Conservation (phyloP, 208 protist species). For the Balamuthia mandrillaris region DNA sequence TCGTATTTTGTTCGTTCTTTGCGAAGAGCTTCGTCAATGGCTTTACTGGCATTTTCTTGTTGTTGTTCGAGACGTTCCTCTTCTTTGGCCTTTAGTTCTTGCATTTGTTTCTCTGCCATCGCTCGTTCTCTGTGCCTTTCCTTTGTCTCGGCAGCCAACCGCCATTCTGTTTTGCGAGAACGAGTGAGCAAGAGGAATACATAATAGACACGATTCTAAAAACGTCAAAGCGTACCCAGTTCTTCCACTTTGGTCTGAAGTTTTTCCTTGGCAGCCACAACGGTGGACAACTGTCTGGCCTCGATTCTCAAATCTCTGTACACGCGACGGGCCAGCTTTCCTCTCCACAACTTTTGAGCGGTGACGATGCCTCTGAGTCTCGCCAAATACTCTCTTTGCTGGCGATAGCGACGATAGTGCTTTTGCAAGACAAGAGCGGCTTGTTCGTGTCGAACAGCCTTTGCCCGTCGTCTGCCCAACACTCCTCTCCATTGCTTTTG, state of each 20-base stretch:
- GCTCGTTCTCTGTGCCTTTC: neutral
- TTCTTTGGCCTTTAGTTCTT: neutral
- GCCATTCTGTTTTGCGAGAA: no score
- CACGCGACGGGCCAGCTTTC: neutral
- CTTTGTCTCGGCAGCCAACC: neutral
- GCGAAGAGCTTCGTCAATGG: no score
- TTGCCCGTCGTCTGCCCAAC: no score
- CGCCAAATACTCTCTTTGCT: neutral
- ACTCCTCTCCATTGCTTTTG: no score
- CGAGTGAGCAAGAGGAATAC: no score
- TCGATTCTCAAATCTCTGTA: neutral
- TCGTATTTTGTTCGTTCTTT: no score
- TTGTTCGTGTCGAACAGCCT: no score
- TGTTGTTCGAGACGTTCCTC: neutral
- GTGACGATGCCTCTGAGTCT: neutral
- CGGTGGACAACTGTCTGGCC: neutral
- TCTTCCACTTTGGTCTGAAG: slow-evolving; percentile 20
- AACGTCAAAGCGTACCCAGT: no score
- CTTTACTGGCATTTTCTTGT: no score
- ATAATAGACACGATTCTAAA: no score
- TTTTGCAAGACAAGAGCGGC: slow-evolving; percentile 16
- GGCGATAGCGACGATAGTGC: neutral
- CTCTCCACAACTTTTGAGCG: neutral
- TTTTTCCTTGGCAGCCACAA: slow-evolving; percentile 15
- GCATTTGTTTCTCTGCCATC: neutral